A percentile compares a stretch with the other conserved stretches of the same genome.
Evolutionary conservation across 139 green algal genomes (phyloP).

Genomic region (Chlorella sorokiniana): DNA sequence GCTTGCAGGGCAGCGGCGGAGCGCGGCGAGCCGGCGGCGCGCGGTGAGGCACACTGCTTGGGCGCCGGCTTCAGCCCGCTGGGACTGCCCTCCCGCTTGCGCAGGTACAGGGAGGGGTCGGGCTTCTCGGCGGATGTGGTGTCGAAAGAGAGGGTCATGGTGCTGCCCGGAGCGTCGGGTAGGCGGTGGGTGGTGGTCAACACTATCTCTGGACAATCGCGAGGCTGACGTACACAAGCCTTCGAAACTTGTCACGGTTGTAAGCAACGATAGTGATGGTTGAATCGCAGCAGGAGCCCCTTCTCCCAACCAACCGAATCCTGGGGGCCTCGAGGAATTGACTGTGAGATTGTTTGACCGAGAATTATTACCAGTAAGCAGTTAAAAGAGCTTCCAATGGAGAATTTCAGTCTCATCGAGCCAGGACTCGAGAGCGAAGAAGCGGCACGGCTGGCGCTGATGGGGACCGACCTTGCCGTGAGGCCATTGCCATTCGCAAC

Average conservation of each 20-base stretch:
- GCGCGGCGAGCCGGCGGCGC: no score
- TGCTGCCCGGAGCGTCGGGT: neutral
- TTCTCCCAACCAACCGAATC: no score
- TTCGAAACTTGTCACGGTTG: no score
- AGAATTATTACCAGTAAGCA: no score
- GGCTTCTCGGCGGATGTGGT: slow-evolving; percentile 4
- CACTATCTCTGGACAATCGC: neutral
- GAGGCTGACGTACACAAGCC: no score
- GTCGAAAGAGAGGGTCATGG: slow-evolving; percentile 15
- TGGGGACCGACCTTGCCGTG: neutral
- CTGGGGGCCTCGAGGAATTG: no score
- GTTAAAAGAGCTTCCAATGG: no score
- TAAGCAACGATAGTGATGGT: no score
- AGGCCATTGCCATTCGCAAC: no score
- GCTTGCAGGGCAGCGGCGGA: neutral
- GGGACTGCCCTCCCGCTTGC: slow-evolving; percentile 33
- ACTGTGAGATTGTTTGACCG: no score
- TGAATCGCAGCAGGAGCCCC: no score
- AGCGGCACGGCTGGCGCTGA: neutral
- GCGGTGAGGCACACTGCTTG: neutral
- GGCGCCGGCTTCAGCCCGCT: slow-evolving; percentile 5
- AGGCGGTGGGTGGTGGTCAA: neutral
- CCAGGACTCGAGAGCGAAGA: neutral
- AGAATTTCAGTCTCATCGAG: no score
- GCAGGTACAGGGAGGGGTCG: slow-evolving; percentile 12